A percentile compares a stretch with the other conserved stretches of the same genome.
These are phyloP conservation scores for Pyrenula aspistea DNA, from an alignment of 495 filamentous ascomycete species.

Conservation along the genomic window DNA sequence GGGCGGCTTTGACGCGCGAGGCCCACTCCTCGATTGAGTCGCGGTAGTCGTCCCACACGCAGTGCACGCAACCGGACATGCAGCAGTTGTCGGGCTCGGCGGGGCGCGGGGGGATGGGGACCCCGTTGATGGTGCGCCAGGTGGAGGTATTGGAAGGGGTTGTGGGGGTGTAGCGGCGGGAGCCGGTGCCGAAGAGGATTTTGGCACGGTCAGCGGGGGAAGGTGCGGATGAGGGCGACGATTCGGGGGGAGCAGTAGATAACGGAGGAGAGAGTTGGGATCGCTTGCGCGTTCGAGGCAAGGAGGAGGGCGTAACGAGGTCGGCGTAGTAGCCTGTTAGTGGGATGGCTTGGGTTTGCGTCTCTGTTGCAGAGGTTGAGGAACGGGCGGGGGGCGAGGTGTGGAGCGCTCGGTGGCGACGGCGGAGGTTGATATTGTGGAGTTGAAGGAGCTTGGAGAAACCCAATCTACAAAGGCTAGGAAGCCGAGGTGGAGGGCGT, in stretches of 20 bases:
- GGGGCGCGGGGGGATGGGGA: conserved; percentile 70
- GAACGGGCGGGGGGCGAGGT: neutral
- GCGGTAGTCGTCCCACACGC: conserved; percentile 85
- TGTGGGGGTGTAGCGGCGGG: conserved; percentile 46
- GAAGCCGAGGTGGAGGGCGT: no score
- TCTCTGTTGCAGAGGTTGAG: neutral
- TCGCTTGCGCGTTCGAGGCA: conserved; percentile 7
- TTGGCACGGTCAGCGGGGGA: conserved; percentile 37
- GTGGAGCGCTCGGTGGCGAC: no score
- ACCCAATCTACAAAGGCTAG: no score
- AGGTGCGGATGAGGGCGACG: conserved; percentile 21
- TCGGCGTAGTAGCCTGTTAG: conserved; percentile 29
- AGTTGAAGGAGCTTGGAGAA: no score
- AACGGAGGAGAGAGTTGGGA: conserved; percentile 16
- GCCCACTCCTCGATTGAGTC: conserved; percentile 91
- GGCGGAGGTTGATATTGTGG: no score
- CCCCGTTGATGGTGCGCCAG: conserved; percentile 58
- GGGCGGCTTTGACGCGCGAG: conserved; percentile 41
- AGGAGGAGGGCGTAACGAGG: conserved; percentile 16
- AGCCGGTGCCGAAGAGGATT: conserved; percentile 68
- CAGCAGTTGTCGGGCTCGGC: conserved; percentile 96
- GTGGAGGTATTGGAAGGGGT: conserved; percentile 25
- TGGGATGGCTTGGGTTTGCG: conserved; percentile 22
- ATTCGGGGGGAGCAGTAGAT: conserved; percentile 8
- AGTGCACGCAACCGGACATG: conserved; percentile 97